Base-by-base conservation (phyloP, 352 stramenopile species). In the Phytophthora citrophthora region DNA sequence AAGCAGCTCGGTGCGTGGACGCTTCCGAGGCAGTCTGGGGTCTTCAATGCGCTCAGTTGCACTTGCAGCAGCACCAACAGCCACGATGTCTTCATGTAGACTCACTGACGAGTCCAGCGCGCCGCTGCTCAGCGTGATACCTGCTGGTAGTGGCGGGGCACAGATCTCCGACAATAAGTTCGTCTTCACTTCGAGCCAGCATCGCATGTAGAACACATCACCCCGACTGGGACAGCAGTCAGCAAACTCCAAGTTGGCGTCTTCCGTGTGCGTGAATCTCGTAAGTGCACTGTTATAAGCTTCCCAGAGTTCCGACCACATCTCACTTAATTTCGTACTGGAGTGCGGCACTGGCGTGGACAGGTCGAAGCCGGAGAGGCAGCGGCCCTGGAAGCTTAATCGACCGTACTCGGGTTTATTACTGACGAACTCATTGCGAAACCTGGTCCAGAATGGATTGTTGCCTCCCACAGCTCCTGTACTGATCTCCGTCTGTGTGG, bases 191-290 rank as follows among this genome's bases (percentile, higher is more conserved):
- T 52, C 32, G n/a, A 70, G 55, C 54, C 61, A 64, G 34, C 54
- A 59, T 7, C 54, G 36, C 54, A 64, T 46, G 53, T 70, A 70
- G 26, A 46, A 53, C 23, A 70, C 40, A 7, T 70, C 61, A 20
- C 32, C 54, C 15, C 61, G 54, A 60, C 48, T 64, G 32, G 34
- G 48, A 38, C 61, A 70, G 34, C 61, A 70, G 15, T 55, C 47
- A 11, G 40, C 39, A 23, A 70, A 70, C 10, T 60, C 47, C 41
- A 60, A 44, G 10, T 59, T n/a, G 12, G 47, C 38, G 24, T 70
- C 55, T 16, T 41, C 46, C 9, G 55, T 60, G 54, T 63, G 53
- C 9, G 46, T 43, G 47, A 70, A 60, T 1, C 61, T 27, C 24
- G 50, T 54, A 20, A 59, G 26, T 1, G 54, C 54, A 20, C 61